Percentiles rank a stretch among this genome's conserved stretches.
Conservation (phyloP, 1,284 basidiomycete species). For the Malassezia japonica region DNA sequence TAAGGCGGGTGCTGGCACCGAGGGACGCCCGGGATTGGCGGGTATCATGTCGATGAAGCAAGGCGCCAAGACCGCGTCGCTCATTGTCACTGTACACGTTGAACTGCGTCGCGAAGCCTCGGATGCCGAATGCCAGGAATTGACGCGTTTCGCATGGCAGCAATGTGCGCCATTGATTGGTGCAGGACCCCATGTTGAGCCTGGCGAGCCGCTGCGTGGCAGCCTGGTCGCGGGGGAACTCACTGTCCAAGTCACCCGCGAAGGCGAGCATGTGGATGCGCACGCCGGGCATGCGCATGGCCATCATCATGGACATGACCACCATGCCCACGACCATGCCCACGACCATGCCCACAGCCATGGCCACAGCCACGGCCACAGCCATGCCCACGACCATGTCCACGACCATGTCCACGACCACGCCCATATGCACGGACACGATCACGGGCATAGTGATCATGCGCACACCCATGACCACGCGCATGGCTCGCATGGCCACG, state of each 20-base stretch:
- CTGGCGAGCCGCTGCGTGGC: slow-evolving; percentile 37
- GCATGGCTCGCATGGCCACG: background rate
- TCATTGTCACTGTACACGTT: slow-evolving; percentile 35
- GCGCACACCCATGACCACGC: slow-evolving; percentile 9
- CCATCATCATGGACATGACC: slow-evolving; percentile 9
- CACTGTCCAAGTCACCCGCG: slow-evolving; percentile 31
- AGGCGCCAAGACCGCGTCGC: slow-evolving; percentile 30
- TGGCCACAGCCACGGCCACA: slow-evolving; percentile 15
- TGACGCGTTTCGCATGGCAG: slow-evolving; percentile 42
- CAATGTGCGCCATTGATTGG: slow-evolving; percentile 32
- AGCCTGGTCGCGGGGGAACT: slow-evolving; percentile 37
- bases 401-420: slow-evolving; percentile 16
- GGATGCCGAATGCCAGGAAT: slow-evolving; percentile 31
- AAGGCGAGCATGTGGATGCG: slow-evolving; percentile 14
- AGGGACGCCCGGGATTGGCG: slow-evolving; percentile 22
- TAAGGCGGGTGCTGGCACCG: slow-evolving; percentile 14
- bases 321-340: slow-evolving; percentile 15
- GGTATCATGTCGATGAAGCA: slow-evolving; percentile 19
- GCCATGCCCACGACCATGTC: slow-evolving; percentile 14
- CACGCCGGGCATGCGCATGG: background rate
- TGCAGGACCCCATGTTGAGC: slow-evolving; percentile 26
- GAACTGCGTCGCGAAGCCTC: slow-evolving; percentile 25
- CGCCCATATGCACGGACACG: slow-evolving; percentile 10
- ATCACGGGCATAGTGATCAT: slow-evolving; percentile 11
- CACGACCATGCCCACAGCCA: slow-evolving; percentile 20